A percentile compares a stretch with the other conserved stretches of the same genome.
These are phyloP conservation scores for Gossypium aridum DNA, from an alignment of 441 rosid species.

Conservation along the genomic window DNA sequence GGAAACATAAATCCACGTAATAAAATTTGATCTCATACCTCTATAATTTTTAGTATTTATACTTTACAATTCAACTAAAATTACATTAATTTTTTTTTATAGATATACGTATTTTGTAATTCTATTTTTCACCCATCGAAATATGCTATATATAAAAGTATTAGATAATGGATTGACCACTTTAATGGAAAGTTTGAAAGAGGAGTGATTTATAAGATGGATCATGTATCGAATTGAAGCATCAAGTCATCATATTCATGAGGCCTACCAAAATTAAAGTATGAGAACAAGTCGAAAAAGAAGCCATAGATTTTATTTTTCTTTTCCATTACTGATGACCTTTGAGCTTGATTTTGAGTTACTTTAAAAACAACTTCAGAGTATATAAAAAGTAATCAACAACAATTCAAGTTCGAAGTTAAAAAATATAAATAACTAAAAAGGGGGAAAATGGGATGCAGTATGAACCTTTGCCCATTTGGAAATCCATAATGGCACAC, in stretches of 20 bases:
- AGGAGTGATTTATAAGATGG: background rate
- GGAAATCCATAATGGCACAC: conserved; percentile 5
- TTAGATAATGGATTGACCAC: background rate
- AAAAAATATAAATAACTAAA: background rate
- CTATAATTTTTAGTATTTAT: too few relatives aligned
- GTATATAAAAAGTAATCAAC: background rate
- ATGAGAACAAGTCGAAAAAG: conserved; percentile 6
- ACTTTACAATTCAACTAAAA: too few relatives aligned
- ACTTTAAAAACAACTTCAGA: background rate
- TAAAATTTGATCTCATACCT: too few relatives aligned
- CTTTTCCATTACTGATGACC: background rate
- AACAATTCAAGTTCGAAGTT: background rate
- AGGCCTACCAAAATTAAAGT: conserved; percentile 9
- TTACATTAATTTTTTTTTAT: too few relatives aligned
- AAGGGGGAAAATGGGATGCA: background rate
- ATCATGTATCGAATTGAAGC: background rate
- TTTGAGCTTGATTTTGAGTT: background rate
- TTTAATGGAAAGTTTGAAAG: background rate
- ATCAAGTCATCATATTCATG: background rate
- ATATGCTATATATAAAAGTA: background rate
- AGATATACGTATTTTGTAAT: too few relatives aligned
- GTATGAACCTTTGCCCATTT: background rate
- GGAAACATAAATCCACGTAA: too few relatives aligned
- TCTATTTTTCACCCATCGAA: background rate
- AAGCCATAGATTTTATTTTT: background rate